Evolutionary conservation across 768 basidiomycete species (phyloP).

Genomic region (Russula dissimulans): DNA sequence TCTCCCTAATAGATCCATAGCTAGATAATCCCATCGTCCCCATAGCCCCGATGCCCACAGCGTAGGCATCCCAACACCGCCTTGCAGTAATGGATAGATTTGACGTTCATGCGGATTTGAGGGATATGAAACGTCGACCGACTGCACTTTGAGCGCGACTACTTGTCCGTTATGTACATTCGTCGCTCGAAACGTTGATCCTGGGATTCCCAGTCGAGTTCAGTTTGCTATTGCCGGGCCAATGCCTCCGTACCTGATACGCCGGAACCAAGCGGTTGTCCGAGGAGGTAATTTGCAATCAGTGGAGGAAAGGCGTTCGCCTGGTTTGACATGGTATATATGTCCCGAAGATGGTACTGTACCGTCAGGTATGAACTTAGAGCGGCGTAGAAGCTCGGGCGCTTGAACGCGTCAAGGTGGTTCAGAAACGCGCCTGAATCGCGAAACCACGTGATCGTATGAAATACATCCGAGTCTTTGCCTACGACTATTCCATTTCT

Average conservation of each 20-base stretch:
- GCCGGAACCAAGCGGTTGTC: constrained; percentile 55
- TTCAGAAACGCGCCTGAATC: not conserved
- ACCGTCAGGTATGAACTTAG: not conserved
- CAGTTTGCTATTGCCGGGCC: not conserved
- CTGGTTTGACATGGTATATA: constrained; percentile 4
- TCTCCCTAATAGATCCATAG: constrained; percentile 64
- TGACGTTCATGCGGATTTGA: constrained; percentile 64
- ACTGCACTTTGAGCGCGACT: constrained; percentile 72
- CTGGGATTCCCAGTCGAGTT: constrained; percentile 29
- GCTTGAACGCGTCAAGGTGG: not conserved
- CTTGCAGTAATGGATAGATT: constrained; percentile 63
- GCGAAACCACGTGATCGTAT: not conserved
- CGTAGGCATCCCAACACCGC: constrained; percentile 63
- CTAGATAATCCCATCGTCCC: constrained; percentile 37
- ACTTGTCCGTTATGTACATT: constrained; percentile 46
- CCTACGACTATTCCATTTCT: too few species aligned
- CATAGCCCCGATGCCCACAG: constrained; percentile 45
- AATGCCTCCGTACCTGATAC: constrained; percentile 46
- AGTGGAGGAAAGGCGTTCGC: constrained; percentile 23
- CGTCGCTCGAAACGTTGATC: constrained; percentile 58
- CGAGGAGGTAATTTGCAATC: constrained; percentile 55
- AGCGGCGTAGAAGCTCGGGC: not conserved
- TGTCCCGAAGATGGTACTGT: not conserved
- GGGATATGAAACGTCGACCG: constrained; percentile 60
- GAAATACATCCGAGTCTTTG: too few species aligned